Percentiles rank a stretch among this genome's conserved stretches.
phyloP scores from a whole-genome alignment of 2,329 filamentous ascomycete species.

The Spiromastix sp. region DNA sequence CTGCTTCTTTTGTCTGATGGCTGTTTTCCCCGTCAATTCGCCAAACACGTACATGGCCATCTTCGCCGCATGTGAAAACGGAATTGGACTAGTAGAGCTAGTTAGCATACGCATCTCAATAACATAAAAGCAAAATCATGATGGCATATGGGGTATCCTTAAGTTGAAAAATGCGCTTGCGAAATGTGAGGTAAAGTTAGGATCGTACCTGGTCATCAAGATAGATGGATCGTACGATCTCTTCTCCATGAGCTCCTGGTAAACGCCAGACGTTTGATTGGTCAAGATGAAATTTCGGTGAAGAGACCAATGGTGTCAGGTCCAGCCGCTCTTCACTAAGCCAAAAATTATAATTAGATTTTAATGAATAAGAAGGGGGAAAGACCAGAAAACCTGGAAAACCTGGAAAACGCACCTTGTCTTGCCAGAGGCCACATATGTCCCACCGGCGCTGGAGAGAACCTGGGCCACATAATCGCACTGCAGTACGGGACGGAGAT shows the following conservation, averaged over 20 bases:
- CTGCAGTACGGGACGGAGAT: conserved; percentile 43
- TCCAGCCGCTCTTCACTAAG: conserved; percentile 31
- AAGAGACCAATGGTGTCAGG: conserved; percentile 28
- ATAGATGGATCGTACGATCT: conserved; percentile 37
- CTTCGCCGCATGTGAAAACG: conserved; percentile 37
- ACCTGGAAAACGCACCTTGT: conserved; percentile 34
- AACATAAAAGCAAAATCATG: neutral
- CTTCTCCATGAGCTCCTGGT: conserved; percentile 38
- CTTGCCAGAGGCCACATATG: conserved; percentile 39
- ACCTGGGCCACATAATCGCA: conserved; percentile 53
- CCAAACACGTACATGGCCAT: conserved; percentile 33
- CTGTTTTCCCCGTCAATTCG: conserved; percentile 14
- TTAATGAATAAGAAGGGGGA: conserved; percentile 3
- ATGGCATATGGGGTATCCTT: conserved; percentile 4
- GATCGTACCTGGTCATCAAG: conserved; percentile 33
- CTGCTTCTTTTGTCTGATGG: conserved; percentile 1
- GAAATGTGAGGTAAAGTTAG: neutral
- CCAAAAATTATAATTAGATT: conserved; percentile 2
- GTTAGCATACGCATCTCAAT: neutral
- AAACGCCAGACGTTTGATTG: conserved; percentile 30
- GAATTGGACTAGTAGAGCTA: conserved; percentile 28
- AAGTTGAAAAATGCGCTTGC: neutral
- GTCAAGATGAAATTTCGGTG: conserved; percentile 30
- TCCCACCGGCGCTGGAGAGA: conserved; percentile 31
- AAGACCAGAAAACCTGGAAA: neutral